A percentile compares a stretch with the other conserved stretches of the same genome.
Evolutionary conservation across 78 protist genomes (phyloP).

Genomic region (Speleostelium caveatum): DNA sequence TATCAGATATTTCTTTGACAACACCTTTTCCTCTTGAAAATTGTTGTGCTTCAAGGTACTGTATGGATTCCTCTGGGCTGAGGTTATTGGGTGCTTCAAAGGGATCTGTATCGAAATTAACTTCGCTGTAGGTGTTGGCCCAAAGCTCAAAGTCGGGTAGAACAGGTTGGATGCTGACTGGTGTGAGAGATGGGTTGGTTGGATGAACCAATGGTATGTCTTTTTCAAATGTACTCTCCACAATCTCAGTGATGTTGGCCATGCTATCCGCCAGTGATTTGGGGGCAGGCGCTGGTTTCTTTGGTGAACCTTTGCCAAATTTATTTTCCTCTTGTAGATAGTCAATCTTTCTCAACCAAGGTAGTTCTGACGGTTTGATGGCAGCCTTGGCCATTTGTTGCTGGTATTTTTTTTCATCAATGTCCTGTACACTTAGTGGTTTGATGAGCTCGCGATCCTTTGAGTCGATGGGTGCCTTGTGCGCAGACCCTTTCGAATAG

Average conservation of each 20-base stretch:
- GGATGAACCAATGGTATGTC: slow-evolving; percentile 56
- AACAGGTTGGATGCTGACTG: slow-evolving; percentile 35
- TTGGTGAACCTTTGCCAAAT: too few species aligned
- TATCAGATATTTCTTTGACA: slow-evolving; percentile 63
- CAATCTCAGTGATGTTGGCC: neutral
- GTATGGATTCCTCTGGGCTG: neutral
- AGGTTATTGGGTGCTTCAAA: slow-evolving; percentile 21
- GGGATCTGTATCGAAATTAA: slow-evolving; percentile 52
- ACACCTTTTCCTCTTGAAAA: slow-evolving; percentile 21
- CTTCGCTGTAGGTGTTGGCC: slow-evolving; percentile 56
- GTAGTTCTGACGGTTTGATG: slow-evolving; percentile 32
- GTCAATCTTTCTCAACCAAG: slow-evolving; percentile 70
- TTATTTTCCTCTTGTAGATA: slow-evolving; percentile 40
- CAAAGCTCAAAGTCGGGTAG: slow-evolving; percentile 70
- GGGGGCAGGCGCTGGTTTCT: slow-evolving; percentile 1
- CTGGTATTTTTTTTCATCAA: slow-evolving; percentile 7
- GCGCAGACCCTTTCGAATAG: slow-evolving; percentile 8
- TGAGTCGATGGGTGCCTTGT: neutral
- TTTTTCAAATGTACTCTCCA: slow-evolving; percentile 52
- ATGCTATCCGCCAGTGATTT: neutral
- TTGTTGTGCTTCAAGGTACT: slow-evolving; percentile 6
- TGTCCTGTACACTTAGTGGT: slow-evolving; percentile 25
- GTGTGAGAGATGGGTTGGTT: slow-evolving; percentile 28
- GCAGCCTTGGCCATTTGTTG: neutral
- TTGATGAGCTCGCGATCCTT: slow-evolving; percentile 19